phyloP scores from a whole-genome alignment of 2,329 filamentous ascomycete genomes.

The Fusarium sp. region DNA sequence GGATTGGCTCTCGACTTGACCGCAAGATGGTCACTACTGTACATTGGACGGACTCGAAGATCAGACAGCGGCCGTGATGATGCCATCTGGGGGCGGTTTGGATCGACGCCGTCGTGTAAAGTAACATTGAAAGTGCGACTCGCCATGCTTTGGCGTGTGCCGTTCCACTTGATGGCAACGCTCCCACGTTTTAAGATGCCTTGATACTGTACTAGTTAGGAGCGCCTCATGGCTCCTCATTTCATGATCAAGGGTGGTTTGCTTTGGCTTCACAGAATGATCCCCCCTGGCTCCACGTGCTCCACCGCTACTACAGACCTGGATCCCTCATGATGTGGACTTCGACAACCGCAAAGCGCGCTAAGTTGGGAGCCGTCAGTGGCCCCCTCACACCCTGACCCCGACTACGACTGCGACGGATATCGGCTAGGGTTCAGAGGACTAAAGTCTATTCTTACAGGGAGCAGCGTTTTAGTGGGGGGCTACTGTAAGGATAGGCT shows the following conservation, averaged over 20 bases:
- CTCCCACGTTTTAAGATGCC: constrained; percentile 32
- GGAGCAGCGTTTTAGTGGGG: constrained; percentile 17
- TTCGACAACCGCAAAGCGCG: constrained; percentile 17
- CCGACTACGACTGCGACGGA: constrained; percentile 36
- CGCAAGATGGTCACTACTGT: constrained; percentile 23
- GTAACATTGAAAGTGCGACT: constrained; percentile 17
- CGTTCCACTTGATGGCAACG: constrained; percentile 27
- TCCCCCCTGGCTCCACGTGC: constrained; percentile 37
- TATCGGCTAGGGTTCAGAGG: constrained; percentile 40
- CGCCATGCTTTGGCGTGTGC: constrained; percentile 18
- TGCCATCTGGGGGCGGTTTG: constrained; percentile 23
- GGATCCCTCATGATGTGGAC: constrained; percentile 9
- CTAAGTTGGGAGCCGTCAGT: constrained; percentile 23
- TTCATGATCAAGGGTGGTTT: constrained; percentile 20
- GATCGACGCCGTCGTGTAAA: constrained; percentile 26
- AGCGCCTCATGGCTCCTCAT: constrained; percentile 16
- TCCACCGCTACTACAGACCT: constrained; percentile 24
- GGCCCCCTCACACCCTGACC: constrained; percentile 8
- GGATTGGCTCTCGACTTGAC: constrained; percentile 28
- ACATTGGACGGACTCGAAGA: constrained; percentile 3
- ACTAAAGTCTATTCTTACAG: constrained; percentile 43
- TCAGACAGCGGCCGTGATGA: constrained; percentile 21
- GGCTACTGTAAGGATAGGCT: constrained; percentile 10
- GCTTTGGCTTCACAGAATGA: constrained; percentile 12
- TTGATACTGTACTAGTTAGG: constrained; percentile 20